Percentiles rank a stretch among this genome's conserved stretches.
Conservation (phyloP, 2,329 filamentous ascomycete genomes). For the Stagonosporopsis tanaceti region DNA sequence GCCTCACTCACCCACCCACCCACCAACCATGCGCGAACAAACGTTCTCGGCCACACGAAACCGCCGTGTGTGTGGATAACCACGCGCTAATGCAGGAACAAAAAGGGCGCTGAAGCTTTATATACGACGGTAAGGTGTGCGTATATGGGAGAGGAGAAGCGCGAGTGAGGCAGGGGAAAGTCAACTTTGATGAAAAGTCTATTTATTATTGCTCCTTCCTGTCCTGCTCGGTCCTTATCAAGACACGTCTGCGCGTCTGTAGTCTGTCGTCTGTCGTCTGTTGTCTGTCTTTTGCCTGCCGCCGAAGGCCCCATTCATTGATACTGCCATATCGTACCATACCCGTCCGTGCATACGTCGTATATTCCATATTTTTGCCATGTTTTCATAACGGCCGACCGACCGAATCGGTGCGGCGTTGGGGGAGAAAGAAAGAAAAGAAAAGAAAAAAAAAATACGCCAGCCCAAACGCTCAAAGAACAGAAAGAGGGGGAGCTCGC, state of each 20-base stretch:
- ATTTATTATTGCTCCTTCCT: not conserved
- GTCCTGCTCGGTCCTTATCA: not conserved
- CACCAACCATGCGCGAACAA: not conserved
- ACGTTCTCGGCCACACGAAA: not conserved
- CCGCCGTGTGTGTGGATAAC: not conserved
- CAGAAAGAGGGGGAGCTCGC: not conserved
- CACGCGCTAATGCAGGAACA: not conserved
- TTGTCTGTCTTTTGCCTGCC: constrained; percentile 5
- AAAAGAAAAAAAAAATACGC: not conserved
- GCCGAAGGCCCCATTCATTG: constrained; percentile 11
- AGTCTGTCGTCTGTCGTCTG: not conserved
- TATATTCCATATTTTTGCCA: constrained; percentile 1
- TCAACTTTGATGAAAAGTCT: not conserved
- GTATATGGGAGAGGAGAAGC: too few species aligned
- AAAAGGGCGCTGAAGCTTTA: too few species aligned
- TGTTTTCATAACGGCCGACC: constrained; percentile 13
- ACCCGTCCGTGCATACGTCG: not conserved
- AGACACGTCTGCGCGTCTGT: not conserved
- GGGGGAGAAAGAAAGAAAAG: not conserved
- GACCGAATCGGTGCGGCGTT: not conserved
- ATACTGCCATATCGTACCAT: not conserved
- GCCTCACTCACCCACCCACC: too few species aligned
- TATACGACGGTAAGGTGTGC: not conserved
- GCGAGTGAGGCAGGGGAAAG: not conserved
- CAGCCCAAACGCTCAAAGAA: constrained; percentile 13